Percentiles rank a stretch among this genome's conserved stretches.
Evolutionary conservation across 2,329 filamentous ascomycete genomes (phyloP).

Genomic region (Xylariaceae sp.): DNA sequence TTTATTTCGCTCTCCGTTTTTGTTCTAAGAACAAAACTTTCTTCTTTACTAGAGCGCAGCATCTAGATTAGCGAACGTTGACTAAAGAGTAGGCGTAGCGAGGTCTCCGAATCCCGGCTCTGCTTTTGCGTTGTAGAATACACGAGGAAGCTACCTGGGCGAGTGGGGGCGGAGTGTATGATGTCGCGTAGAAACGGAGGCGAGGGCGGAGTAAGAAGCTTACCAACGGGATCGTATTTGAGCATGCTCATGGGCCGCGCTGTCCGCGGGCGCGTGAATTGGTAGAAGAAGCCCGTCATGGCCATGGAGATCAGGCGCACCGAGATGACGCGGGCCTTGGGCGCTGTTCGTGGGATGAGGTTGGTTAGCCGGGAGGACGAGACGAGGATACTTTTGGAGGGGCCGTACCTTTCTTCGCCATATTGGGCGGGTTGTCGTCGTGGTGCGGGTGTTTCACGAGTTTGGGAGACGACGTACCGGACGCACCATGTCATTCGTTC

Average conservation of each 20-base stretch:
- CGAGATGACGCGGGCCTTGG: slow-evolving; percentile 84
- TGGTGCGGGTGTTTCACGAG: not conserved
- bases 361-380: slow-evolving; percentile 7
- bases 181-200: not conserved
- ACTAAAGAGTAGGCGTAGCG: not conserved
- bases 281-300: slow-evolving; percentile 97
- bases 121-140: no score
- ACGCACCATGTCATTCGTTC: not conserved
- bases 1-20: slow-evolving; percentile 66
- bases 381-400: not conserved
- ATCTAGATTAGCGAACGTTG: slow-evolving; percentile 1
- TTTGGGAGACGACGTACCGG: not conserved
- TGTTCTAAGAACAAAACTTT: slow-evolving; percentile 94
- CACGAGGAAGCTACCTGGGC: no score
- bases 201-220: slow-evolving; percentile 32
- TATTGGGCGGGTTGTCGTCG: slow-evolving; percentile 21
- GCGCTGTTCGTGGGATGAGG: slow-evolving; percentile 39
- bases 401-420: slow-evolving; percentile 41
- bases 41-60: slow-evolving; percentile 64
- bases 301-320: slow-evolving; percentile 98
- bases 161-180: not conserved
- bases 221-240: slow-evolving; percentile 97
- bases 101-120: not conserved
- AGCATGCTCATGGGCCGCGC: slow-evolving; percentile 89
- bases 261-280: slow-evolving; percentile 73